Evolutionary conservation across 2,329 filamentous ascomycete species (phyloP).

Genomic region (Penicillium sp.): DNA sequence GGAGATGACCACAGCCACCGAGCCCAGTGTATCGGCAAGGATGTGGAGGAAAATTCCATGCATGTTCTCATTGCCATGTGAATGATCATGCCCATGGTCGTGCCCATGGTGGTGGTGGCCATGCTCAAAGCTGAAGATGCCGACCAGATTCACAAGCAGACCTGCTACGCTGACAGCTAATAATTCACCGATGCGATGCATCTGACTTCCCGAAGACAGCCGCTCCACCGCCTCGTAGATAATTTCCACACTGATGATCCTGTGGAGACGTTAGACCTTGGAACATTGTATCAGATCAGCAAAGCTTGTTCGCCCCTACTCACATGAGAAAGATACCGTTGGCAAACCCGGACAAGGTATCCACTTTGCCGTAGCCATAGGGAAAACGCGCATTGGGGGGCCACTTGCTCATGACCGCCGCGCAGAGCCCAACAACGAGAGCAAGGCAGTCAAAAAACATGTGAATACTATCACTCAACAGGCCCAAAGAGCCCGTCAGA

Average conservation of each 20-base stretch:
- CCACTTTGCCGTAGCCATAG: constrained; percentile 94
- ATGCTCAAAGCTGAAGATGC: constrained; percentile 77
- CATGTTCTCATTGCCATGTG: constrained; percentile 93
- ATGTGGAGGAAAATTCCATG: constrained; percentile 95
- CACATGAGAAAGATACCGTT: constrained; percentile 93
- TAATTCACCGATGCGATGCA: constrained; percentile 77
- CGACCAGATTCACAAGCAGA: constrained; percentile 82
- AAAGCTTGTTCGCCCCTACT: constrained; percentile 24
- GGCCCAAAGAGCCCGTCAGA: constrained; percentile 81
- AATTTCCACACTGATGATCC: constrained; percentile 91
- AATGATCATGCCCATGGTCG: constrained; percentile 42
- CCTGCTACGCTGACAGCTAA: constrained; percentile 83
- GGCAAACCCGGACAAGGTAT: constrained; percentile 90
- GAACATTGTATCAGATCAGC: constrained; percentile 9
- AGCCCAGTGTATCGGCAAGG: constrained; percentile 88
- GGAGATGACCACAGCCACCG: constrained; percentile 87
- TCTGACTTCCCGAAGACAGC: constrained; percentile 73
- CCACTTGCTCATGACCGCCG: constrained; percentile 95
- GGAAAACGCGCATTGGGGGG: constrained; percentile 82
- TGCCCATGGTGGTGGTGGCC: constrained; percentile 52
- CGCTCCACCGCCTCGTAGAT: constrained; percentile 90
- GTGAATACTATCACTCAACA: constrained; percentile 97
- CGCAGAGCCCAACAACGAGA: constrained; percentile 80
- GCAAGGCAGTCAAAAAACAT: constrained; percentile 99
- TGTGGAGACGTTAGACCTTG: constrained; percentile 28